Conservation (phyloP, 805 yeast species). For the Grigorovia jiainica region DNA sequence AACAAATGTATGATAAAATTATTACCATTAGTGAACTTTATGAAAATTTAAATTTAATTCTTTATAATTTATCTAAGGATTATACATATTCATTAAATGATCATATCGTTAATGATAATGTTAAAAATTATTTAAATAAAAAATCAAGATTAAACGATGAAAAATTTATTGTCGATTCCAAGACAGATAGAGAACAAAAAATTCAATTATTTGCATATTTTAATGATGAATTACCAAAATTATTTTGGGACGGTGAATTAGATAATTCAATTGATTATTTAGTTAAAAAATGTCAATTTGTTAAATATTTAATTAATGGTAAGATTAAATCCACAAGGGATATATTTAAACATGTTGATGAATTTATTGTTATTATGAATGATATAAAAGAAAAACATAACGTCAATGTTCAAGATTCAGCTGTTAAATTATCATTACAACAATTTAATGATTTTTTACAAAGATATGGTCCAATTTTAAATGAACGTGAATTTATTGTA, state of each 20-base stretch:
- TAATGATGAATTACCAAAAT: constrained; percentile 19
- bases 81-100: constrained; percentile 84
- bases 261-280: constrained; percentile 19
- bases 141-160: constrained; percentile 16
- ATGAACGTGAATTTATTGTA: constrained; percentile 3
- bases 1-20: constrained; percentile 10
- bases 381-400: constrained; percentile 48
- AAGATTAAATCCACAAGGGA: constrained; percentile 15
- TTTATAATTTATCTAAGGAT: constrained; percentile 41
- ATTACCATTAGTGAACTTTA: constrained; percentile 15
- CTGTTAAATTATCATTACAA: constrained; percentile 53
- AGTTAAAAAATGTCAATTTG: constrained; percentile 21
- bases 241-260: constrained; percentile 14
- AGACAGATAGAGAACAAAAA: constrained; percentile 17
- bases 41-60: constrained; percentile 26
- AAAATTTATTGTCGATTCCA: constrained; percentile 14
- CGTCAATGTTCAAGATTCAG: constrained; percentile 68
- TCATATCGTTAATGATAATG: constrained; percentile 70
- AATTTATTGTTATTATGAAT: constrained; percentile 37
- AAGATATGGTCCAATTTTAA: constrained; percentile 8
- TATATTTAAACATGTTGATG: constrained; percentile 14
- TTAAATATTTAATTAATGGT: constrained; percentile 15
- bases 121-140: constrained; percentile 40
- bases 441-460: constrained; percentile 27
- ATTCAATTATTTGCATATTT: constrained; percentile 19